Conservation (phyloP, 139 green algal genomes). For the Chlorella sp. region DNA sequence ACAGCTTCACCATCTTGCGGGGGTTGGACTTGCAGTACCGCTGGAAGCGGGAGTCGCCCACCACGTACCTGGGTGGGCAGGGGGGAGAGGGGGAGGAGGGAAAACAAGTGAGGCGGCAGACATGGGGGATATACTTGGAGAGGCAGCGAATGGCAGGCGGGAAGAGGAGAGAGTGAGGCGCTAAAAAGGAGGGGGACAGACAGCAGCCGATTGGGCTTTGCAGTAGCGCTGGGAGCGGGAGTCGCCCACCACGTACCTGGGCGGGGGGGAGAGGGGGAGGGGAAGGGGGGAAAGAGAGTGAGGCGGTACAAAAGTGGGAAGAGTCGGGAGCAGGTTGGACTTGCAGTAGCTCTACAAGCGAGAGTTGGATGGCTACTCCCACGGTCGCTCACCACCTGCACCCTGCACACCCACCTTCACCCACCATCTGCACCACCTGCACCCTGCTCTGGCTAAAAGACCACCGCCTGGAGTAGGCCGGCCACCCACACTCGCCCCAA, state of each 20-base stretch:
- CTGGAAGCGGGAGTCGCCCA: slow-evolving; percentile 95
- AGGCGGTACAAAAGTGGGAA: neutral
- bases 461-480: too few relatives aligned
- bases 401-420: neutral
- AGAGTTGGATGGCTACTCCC: neutral
- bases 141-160: too few relatives aligned
- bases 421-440: neutral
- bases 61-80: slow-evolving; percentile 85
- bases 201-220: neutral
- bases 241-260: slow-evolving; percentile 91
- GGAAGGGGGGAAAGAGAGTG: neutral
- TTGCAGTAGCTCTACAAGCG: neutral
- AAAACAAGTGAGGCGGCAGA: neutral
- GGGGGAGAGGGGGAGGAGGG: neutral
- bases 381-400: too few relatives aligned
- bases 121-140: too few relatives aligned
- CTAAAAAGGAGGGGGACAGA: neutral
- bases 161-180: too few relatives aligned
- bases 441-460: too few relatives aligned
- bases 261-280: too few relatives aligned
- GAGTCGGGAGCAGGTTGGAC: neutral
- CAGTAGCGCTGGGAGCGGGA: neutral
- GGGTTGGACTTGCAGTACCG: slow-evolving; percentile 97
- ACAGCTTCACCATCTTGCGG: slow-evolving; percentile 98
- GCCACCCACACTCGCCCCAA: too few relatives aligned